Evolutionary conservation across 192 early-diverging fungal species (phyloP).

Genomic region (Funneliformis geosporum): DNA sequence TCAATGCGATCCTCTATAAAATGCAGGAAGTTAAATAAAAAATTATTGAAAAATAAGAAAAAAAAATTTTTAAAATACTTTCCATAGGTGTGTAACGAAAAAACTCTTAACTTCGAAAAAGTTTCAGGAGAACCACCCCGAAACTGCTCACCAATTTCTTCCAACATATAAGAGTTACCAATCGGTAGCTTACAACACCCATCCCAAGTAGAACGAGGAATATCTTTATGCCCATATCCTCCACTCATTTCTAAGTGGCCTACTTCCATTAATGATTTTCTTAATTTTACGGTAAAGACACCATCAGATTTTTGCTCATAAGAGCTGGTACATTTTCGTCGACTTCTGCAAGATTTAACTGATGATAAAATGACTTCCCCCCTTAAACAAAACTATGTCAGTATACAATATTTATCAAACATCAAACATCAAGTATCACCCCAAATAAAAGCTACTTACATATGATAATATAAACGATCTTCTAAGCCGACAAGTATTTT

Average conservation of each 20-base stretch:
- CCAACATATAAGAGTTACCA: slow-evolving; percentile 28
- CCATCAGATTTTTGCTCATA: slow-evolving; percentile 29
- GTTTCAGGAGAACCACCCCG: slow-evolving; percentile 13
- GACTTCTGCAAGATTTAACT: slow-evolving; percentile 20
- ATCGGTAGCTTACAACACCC: slow-evolving; percentile 26
- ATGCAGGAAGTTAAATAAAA: slow-evolving; percentile 11
- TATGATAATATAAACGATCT: slow-evolving; percentile 26
- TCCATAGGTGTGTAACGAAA: slow-evolving; percentile 23
- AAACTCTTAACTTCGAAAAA: slow-evolving; percentile 29
- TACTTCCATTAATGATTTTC: slow-evolving; percentile 16
- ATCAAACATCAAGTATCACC: slow-evolving; percentile 22
- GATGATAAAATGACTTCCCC: slow-evolving; percentile 23
- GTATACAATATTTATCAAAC: slow-evolving; percentile 27
- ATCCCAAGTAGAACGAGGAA: slow-evolving; percentile 25
- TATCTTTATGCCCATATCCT: slow-evolving; percentile 27
- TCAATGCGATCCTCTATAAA: slow-evolving; percentile 26
- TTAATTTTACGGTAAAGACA: slow-evolving; percentile 14
- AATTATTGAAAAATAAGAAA: slow-evolving; percentile 5
- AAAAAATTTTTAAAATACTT: slow-evolving; percentile 15
- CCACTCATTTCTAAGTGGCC: slow-evolving; percentile 32
- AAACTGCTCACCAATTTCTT: slow-evolving; percentile 29
- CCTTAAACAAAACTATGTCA: slow-evolving; percentile 19
- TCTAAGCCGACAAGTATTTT: slow-evolving; percentile 25
- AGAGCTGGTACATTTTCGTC: slow-evolving; percentile 2
- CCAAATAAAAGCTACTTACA: slow-evolving; percentile 30